Evolutionary conservation across 345 rosid genomes (phyloP).

Genomic region (Psidium friedrichsthalianum): DNA sequence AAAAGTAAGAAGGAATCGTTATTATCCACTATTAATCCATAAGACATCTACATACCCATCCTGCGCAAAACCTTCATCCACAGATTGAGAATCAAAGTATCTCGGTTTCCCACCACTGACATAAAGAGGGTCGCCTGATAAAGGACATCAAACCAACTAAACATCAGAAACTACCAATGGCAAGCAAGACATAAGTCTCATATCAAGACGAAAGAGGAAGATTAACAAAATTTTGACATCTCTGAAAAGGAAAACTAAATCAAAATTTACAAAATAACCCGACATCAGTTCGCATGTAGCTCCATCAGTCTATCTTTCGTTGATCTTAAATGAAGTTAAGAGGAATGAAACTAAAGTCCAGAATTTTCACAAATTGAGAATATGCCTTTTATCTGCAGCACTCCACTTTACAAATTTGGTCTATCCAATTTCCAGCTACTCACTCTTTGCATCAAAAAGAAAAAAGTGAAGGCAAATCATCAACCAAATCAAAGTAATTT

Average conservation of each 20-base stretch:
- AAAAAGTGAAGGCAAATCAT: background rate
- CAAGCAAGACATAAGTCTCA: background rate
- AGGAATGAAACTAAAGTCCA: background rate
- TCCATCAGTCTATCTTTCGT: background rate
- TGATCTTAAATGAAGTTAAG: background rate
- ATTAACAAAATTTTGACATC: background rate
- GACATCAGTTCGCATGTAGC: background rate
- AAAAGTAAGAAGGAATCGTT: background rate
- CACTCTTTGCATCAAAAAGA: background rate
- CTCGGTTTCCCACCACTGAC: constrained; percentile 60
- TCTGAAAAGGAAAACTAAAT: background rate
- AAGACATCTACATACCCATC: constrained; percentile 47
- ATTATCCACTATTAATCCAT: background rate
- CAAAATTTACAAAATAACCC: background rate
- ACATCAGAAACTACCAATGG: background rate
- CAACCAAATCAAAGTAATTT: background rate
- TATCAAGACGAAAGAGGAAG: background rate
- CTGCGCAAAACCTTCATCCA: constrained; percentile 38
- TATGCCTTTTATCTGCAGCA: background rate
- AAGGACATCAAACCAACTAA: background rate
- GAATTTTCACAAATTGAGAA: background rate
- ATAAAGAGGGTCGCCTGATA: constrained; percentile 77
- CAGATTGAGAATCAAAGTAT: constrained; percentile 26
- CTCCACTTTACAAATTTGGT: background rate
- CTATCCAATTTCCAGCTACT: background rate